These are phyloP conservation scores for Umbelopsis sp. DNA, from an alignment of 192 early-diverging fungal genomes.

Conservation along the genomic window DNA sequence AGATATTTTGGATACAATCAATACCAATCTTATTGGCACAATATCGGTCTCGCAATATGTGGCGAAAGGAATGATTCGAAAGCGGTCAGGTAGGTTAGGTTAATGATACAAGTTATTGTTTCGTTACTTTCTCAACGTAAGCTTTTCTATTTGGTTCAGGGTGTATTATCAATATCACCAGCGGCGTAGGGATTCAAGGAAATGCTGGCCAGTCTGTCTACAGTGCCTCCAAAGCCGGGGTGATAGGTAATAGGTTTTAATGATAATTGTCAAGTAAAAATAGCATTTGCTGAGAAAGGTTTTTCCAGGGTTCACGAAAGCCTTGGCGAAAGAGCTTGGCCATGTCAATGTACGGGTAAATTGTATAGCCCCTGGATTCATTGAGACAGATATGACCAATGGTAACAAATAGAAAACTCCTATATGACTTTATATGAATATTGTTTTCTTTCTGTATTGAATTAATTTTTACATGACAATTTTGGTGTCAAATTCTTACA, in stretches of 20 bases:
- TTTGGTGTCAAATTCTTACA: not conserved
- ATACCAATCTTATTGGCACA: slow-evolving; percentile 71
- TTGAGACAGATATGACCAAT: slow-evolving; percentile 78
- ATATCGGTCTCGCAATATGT: slow-evolving; percentile 60
- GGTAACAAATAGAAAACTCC: slow-evolving; percentile 36
- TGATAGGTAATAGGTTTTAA: slow-evolving; percentile 58
- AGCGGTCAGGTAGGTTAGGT: slow-evolving; percentile 45
- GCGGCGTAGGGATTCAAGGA: slow-evolving; percentile 76
- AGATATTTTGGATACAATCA: slow-evolving; percentile 58
- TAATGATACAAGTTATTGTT: not conserved
- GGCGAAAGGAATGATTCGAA: slow-evolving; percentile 59
- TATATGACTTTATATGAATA: too few species aligned
- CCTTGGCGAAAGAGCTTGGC: slow-evolving; percentile 81
- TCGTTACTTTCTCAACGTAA: not conserved
- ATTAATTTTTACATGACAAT: not conserved
- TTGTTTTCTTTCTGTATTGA: not conserved
- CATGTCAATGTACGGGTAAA: slow-evolving; percentile 74
- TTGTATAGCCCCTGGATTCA: slow-evolving; percentile 86
- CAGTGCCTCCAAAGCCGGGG: slow-evolving; percentile 83
- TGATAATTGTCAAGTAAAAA: not conserved
- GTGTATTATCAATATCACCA: slow-evolving; percentile 85
- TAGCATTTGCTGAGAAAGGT: not conserved
- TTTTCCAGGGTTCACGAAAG: slow-evolving; percentile 73
- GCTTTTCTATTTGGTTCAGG: slow-evolving; percentile 39
- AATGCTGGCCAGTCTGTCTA: slow-evolving; percentile 76